Base-by-base conservation (phyloP, 257 asterid genomes). In the Linderniella brevidens region DNA sequence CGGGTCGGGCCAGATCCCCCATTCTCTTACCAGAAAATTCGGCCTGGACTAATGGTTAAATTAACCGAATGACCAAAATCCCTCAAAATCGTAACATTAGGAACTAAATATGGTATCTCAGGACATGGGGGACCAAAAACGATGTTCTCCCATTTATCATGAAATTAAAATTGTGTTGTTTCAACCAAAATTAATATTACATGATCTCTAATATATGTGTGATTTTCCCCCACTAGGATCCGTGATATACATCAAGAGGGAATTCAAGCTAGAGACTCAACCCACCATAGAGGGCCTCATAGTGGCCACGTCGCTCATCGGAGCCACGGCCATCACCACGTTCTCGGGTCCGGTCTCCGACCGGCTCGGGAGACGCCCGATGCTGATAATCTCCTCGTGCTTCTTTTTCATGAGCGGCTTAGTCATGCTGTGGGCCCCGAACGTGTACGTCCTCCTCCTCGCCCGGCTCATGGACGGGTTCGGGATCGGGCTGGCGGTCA, bases 341-440 rank as follows among this genome's bases (percentile, higher is more conserved):
- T 80, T 77, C 46, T 84, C 98, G 0, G 98, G 98, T 1, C 75
- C 94, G 0, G 83, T 75, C 0, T 70, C 96, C 8, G 98, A 90
- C 62, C 68, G 53, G 54, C 50, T 84, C 20, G 98, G 98, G 48
- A 79, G 98, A 10, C 95, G 98, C 44, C 98, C 95, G 3, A 74
- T 88, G 95, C 92, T 88, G 3, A 70, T 88, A 53, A 66, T 79
- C 52, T 80, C 98, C 1, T 90, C 96, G 0, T 54, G 79, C 25
- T 67, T 85, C 0, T 90, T 84, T 48, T 90, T 84, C 62, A 53
- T 81, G 1, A 69, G 98, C 50, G 95, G 93, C 5, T 36, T 90
- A 49, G 94, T 85, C 10, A 90, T 90, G 96, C 53, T 78, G 29
- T 90, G 93, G 94, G 81, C 96, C n/a, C 98, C 98, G 19, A 90